Evolutionary conservation across 2,329 filamentous ascomycete species (phyloP), one percentile per base, ranked within the genome.

Genomic region (Pseudocercospora cruenta): DNA sequence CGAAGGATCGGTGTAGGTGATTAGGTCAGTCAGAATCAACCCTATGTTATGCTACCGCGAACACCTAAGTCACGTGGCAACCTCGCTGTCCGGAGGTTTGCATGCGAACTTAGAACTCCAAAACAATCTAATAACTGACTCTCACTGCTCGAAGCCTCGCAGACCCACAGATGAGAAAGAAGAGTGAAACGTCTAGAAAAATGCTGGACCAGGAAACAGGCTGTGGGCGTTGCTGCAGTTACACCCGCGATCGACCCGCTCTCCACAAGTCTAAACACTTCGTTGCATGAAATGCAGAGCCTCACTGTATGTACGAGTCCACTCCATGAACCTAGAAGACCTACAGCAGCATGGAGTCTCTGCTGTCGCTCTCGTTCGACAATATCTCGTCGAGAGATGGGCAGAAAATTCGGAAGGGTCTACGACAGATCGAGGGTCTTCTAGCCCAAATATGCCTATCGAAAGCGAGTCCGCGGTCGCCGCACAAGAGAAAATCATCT

Each of bases 361-460:
- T 98, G 28, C 85, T 98, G 63, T 96, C 93, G 53, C 89, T 96
- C 78, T 93, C 94, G 67, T 98, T 98, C 81, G 94, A 97, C 83
- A 96, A 96, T 81, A 90, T 97, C 71, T 96, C 94, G 67, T 97
- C 94, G 58, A 94, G 94, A 79, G 93, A 97, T 74, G 89, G 90
- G 65, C 85, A 86, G 78, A 97, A 97, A 82, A 91, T 98, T 77
- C 90, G 93, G 73, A 98, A 97, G 82, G 95, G 94, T 60, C 82
- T 98, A 71, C 91, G 93, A 72, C 94, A 97, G 82, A 93, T 98
- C 70, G 94, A 98, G 81, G 93, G 93, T 33, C 86, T 98, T 54
- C 87, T 98, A 59, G 94, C 94, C 22, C 94, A 97, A 80, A 96
- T 98, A 81, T 97, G 94, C 81, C 88, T 98, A 47, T 91, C 91